Base-by-base conservation (phyloP, 495 filamentous ascomycete genomes). In the Aspergillus incahuasiensis region DNA sequence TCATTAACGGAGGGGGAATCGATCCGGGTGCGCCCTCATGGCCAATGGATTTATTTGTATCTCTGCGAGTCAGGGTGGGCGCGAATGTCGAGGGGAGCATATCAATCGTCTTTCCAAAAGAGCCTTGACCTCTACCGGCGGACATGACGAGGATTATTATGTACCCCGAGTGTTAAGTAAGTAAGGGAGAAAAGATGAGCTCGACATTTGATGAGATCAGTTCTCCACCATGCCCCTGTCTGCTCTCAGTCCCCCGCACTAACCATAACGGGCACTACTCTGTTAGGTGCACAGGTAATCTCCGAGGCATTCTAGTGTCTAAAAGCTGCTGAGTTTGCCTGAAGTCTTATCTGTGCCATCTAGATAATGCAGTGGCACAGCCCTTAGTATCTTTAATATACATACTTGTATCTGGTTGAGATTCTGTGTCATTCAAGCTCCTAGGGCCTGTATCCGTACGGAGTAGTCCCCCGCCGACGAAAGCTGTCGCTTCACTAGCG, bases 21-120 rank as follows among this genome's bases (percentile, higher is more conserved):
- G 61, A 48, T 28, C 62, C 63, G 43, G 65, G 44, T 12, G 56
- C 18, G 46, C 28, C 51, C 42, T 74, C 72, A 66, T 64, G 62
- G 20, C 68, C 69, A 12, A 57, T 56, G 6, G 72, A 73, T 60
- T 72, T 75, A 47, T 57, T 61, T 12, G 72, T 74, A 30, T 75
- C 71, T 57, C 72, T 66, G 54, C 72, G 70, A 43, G 69, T 48
- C 35, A 73, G 52, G 22, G 62, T 68, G 18, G 70, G 69, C 22
- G 61, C 63, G 52, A 74, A 76, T 8, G 66, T 59, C 15, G 69
- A 70, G 7, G 69, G 64, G n/a, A 74, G 68, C 72, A 75, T 75
- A 21, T 44, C 52, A 28, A 44, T 48, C 4, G 49, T 18, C 35
- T 39, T n/a, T 16, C 34, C 18, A 13, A 34, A 22, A 24, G 45